A percentile compares a stretch with the other conserved stretches of the same genome.
These are phyloP conservation scores for Cladosporium sp. DNA, from an alignment of 2,329 filamentous ascomycete genomes.

Conservation along the genomic window DNA sequence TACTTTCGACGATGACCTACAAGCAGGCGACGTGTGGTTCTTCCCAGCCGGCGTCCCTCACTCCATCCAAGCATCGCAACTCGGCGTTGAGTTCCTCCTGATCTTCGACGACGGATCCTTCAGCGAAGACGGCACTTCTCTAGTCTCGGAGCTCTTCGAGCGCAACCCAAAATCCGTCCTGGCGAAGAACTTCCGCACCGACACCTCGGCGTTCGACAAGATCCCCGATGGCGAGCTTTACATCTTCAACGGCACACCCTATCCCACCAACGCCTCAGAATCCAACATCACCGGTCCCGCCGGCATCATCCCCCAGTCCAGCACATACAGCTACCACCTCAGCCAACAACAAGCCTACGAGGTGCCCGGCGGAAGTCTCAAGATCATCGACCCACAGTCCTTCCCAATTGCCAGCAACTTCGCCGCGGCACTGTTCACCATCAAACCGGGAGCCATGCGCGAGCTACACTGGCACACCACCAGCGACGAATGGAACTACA, in stretches of 20 bases:
- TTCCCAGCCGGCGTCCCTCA: constrained; percentile 34
- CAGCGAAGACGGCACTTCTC: constrained; percentile 61
- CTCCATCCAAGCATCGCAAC: constrained; percentile 44
- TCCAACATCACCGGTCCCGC: constrained; percentile 43
- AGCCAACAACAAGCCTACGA: constrained; percentile 50
- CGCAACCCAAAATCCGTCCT: constrained; percentile 40
- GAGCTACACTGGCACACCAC: constrained; percentile 65
- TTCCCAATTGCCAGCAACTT: constrained; percentile 60
- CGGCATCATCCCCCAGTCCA: constrained; percentile 32
- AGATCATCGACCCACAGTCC: constrained; percentile 58
- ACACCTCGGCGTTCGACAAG: constrained; percentile 38
- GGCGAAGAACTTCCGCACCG: constrained; percentile 46
- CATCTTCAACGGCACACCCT: constrained; percentile 43
- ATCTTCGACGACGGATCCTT: constrained; percentile 62
- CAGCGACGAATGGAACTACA: constrained; percentile 63
- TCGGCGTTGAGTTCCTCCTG: constrained; percentile 59
- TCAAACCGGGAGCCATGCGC: constrained; percentile 64
- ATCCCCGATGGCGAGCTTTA: constrained; percentile 41
- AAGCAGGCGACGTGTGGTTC: constrained; percentile 31
- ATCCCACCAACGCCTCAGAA: constrained; percentile 36
- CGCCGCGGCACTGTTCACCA: constrained; percentile 57
- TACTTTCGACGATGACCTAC: constrained; percentile 36
- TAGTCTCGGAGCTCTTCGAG: constrained; percentile 46
- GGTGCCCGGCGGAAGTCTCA: constrained; percentile 57
- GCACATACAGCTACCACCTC: constrained; percentile 46